These are phyloP conservation scores for Celoporthe dispersa DNA, from an alignment of 2,329 filamentous ascomycete species.

Conservation along the genomic window DNA sequence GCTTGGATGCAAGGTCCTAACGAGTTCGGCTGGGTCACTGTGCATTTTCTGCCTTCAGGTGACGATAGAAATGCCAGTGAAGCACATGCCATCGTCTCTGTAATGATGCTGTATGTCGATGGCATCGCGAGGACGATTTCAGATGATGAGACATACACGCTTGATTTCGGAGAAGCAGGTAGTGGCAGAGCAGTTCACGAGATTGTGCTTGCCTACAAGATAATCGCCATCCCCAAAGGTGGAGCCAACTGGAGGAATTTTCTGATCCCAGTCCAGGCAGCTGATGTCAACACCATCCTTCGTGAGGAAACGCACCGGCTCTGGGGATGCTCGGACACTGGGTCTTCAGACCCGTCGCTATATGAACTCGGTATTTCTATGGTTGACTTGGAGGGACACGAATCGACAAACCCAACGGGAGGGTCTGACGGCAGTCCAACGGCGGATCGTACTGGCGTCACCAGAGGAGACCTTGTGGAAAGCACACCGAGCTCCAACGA, in stretches of 20 bases:
- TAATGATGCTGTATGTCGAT: slow-evolving; percentile 9
- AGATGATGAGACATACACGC: no score
- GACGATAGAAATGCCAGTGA: neutral
- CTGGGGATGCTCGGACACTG: neutral
- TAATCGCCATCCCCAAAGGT: neutral
- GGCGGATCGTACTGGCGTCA: neutral
- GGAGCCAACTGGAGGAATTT: slow-evolving; percentile 13
- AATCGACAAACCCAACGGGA: neutral
- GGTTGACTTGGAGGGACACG: neutral
- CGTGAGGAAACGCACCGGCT: neutral
- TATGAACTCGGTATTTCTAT: neutral
- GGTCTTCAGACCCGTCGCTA: neutral
- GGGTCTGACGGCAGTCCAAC: neutral
- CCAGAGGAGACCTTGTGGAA: neutral
- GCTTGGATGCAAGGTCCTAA: neutral
- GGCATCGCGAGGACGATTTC: neutral
- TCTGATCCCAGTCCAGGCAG: neutral
- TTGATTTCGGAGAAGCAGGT: neutral
- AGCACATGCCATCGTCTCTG: neutral
- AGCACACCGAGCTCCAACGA: neutral
- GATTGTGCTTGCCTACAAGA: slow-evolving; percentile 12
- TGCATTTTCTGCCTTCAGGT: neutral
- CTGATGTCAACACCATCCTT: slow-evolving; percentile 8
- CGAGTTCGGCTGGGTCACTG: neutral
- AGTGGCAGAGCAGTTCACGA: neutral